phyloP scores from a whole-genome alignment of 1,139 yeast genomes.

The Debaryomyces sp. region DNA sequence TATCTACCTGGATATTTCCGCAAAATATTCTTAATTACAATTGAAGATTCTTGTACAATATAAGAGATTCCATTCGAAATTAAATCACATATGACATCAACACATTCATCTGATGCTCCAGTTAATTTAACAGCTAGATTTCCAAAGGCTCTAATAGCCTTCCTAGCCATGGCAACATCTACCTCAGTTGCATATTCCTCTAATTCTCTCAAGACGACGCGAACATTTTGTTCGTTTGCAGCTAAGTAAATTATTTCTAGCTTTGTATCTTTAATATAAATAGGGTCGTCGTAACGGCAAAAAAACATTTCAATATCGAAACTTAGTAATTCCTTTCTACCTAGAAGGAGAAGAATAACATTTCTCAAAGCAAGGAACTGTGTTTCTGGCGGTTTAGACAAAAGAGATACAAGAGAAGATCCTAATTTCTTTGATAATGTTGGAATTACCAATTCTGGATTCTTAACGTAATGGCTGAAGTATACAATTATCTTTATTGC shows the following conservation, averaged over 20 bases:
- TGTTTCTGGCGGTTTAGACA: slow-evolving; percentile 80
- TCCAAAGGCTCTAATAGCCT: slow-evolving; percentile 88
- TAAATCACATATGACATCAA: slow-evolving; percentile 61
- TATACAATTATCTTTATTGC: slow-evolving; percentile 74
- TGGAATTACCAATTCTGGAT: slow-evolving; percentile 49
- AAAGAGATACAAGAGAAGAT: slow-evolving; percentile 67
- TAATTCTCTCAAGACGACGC: slow-evolving; percentile 68
- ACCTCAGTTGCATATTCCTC: slow-evolving; percentile 87
- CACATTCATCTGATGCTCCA: slow-evolving; percentile 62
- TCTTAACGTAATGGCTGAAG: slow-evolving; percentile 64
- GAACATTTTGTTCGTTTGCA: slow-evolving; percentile 67
- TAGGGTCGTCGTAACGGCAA: slow-evolving; percentile 82
- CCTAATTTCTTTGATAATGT: slow-evolving; percentile 64
- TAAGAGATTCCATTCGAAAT: slow-evolving; percentile 70
- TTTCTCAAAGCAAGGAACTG: slow-evolving; percentile 84
- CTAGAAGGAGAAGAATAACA: slow-evolving; percentile 71
- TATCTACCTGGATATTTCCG: slow-evolving; percentile 67
- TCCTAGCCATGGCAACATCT: slow-evolving; percentile 82
- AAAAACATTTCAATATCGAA: slow-evolving; percentile 79
- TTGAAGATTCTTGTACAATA: slow-evolving; percentile 77
- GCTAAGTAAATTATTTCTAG: slow-evolving; percentile 81
- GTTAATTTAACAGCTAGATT: slow-evolving; percentile 76
- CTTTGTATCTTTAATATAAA: slow-evolving; percentile 87
- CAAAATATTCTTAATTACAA: slow-evolving; percentile 75
- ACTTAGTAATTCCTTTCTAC: slow-evolving; percentile 61